A percentile compares a stretch with the other conserved stretches of the same genome.
These are phyloP conservation scores for Actinomortierella ambigua DNA, from an alignment of 371 early-diverging fungal species.

Conservation along the genomic window DNA sequence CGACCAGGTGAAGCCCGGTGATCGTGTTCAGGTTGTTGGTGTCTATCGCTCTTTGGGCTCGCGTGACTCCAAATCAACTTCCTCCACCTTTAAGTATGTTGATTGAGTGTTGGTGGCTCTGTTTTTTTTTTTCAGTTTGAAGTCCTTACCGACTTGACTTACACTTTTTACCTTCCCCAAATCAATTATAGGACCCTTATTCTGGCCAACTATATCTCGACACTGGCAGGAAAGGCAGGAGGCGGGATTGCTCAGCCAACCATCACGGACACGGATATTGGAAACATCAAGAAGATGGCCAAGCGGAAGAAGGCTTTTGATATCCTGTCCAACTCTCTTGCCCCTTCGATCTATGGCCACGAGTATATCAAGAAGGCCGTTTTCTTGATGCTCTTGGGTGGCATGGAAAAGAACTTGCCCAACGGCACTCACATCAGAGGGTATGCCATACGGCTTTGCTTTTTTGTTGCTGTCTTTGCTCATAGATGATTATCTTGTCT, in stretches of 20 bases:
- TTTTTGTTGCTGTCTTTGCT: not conserved
- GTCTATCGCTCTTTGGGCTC: slow-evolving; percentile 91
- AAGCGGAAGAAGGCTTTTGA: slow-evolving; percentile 79
- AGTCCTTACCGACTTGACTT: not conserved
- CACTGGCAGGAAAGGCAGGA: slow-evolving; percentile 80
- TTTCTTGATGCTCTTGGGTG: slow-evolving; percentile 93
- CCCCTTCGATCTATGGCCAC: slow-evolving; percentile 98
- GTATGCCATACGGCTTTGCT: too few species aligned
- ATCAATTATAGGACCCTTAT: slow-evolving; percentile 77
- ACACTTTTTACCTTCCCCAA: slow-evolving; percentile 6
- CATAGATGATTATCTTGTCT: too few species aligned
- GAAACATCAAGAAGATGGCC: slow-evolving; percentile 81
- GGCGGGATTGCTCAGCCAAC: slow-evolving; percentile 61
- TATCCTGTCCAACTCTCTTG: slow-evolving; percentile 86
- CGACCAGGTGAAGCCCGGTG: slow-evolving; percentile 98
- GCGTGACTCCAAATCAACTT: slow-evolving; percentile 74
- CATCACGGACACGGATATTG: slow-evolving; percentile 82
- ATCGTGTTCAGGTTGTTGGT: slow-evolving; percentile 96
- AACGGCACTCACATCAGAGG: slow-evolving; percentile 98
- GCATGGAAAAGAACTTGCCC: slow-evolving; percentile 92
- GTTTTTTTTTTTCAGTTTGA: not conserved
- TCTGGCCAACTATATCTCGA: slow-evolving; percentile 89
- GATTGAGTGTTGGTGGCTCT: not conserved
- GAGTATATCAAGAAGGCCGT: slow-evolving; percentile 97
- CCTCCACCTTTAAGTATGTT: slow-evolving; percentile 82